A percentile compares a stretch with the other conserved stretches of the same genome.
Conservation (phyloP, 2,329 filamentous ascomycete species). For the Scolecobasidium constrictum region DNA sequence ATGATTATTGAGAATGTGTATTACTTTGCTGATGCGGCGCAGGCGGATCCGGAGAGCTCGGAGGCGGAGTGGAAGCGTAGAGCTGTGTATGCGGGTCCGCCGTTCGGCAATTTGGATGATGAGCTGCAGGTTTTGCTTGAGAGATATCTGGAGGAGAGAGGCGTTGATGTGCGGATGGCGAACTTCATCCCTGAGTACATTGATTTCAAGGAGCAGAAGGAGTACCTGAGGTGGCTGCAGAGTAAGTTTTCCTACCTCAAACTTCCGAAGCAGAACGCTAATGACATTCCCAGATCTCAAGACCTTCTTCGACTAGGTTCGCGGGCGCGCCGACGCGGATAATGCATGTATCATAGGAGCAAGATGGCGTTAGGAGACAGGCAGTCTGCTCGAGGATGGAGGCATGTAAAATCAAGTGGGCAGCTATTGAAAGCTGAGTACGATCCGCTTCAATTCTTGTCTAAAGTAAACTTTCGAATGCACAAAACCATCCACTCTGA, state of each 20-base stretch:
- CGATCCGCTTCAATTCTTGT: no score
- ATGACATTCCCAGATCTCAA: slow-evolving; percentile 52
- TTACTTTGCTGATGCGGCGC: slow-evolving; percentile 68
- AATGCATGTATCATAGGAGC: neutral
- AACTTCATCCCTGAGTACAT: slow-evolving; percentile 93
- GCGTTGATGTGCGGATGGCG: slow-evolving; percentile 76
- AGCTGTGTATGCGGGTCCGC: slow-evolving; percentile 78
- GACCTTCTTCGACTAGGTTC: slow-evolving; percentile 57
- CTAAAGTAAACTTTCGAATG: no score
- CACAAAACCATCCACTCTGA: no score
- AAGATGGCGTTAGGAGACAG: no score
- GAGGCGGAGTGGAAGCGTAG: slow-evolving; percentile 68
- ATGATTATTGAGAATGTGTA: slow-evolving; percentile 86
- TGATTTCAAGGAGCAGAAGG: slow-evolving; percentile 95
- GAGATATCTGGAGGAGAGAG: slow-evolving; percentile 88
- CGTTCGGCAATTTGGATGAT: slow-evolving; percentile 89
- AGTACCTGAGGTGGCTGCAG: slow-evolving; percentile 85
- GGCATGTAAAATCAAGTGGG: no score
- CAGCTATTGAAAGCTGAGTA: no score
- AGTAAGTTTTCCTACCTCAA: slow-evolving; percentile 33
- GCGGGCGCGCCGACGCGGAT: neutral
- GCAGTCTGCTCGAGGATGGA: no score
- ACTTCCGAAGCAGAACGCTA: slow-evolving; percentile 12
- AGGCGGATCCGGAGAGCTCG: slow-evolving; percentile 65
- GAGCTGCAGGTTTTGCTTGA: slow-evolving; percentile 88